Evolutionary conservation across 768 basidiomycete species (phyloP).

Genomic region (Lentinula guzmanii): DNA sequence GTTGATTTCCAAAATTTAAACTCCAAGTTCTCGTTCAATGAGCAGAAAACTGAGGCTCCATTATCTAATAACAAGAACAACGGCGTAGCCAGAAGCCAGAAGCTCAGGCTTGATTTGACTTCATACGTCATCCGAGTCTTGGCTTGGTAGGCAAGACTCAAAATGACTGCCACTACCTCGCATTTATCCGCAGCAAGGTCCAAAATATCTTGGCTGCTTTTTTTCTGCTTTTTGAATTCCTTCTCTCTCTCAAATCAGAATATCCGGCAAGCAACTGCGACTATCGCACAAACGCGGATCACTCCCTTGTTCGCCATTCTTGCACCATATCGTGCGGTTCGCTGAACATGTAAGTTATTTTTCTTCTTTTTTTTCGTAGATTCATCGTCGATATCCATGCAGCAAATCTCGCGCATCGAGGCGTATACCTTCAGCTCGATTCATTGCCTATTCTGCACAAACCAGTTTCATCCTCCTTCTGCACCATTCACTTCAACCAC

Average conservation of each 20-base stretch:
- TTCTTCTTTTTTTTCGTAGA: neutral
- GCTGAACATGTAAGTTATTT: neutral
- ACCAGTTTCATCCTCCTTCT: neutral
- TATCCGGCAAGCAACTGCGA: too few species aligned
- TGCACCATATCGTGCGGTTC: neutral
- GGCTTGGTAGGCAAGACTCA: neutral
- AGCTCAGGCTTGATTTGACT: neutral
- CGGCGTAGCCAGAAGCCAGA: neutral
- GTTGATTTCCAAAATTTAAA: too few species aligned
- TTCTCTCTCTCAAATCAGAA: too few species aligned
- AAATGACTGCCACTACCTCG: neutral
- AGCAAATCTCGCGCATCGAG: neutral
- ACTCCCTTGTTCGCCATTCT: neutral
- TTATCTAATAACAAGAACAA: neutral
- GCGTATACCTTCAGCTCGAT: neutral
- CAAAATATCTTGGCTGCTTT: neutral
- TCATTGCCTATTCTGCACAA: neutral
- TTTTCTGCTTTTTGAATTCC: neutral
- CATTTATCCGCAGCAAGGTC: neutral
- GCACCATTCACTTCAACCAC: neutral
- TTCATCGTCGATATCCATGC: neutral
- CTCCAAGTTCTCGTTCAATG: neutral
- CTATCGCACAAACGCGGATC: neutral
- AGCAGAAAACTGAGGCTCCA: neutral
- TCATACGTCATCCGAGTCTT: neutral